Percentiles rank a stretch among this genome's conserved stretches.
phyloP scores from a whole-genome alignment of 352 stramenopile species.

The Globisporangium mamillatum region DNA sequence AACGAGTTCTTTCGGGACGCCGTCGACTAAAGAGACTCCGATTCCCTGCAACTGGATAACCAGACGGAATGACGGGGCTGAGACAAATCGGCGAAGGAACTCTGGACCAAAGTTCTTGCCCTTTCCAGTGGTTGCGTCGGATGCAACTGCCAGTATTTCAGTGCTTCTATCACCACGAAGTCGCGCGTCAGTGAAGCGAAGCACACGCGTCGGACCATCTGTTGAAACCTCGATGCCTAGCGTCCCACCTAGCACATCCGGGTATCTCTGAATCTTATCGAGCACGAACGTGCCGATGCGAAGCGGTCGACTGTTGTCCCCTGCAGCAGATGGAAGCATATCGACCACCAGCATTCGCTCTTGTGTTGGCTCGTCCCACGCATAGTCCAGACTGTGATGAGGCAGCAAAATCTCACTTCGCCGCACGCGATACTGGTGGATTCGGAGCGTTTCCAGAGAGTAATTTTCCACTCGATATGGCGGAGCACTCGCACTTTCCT shows the following conservation, averaged over 20 bases:
- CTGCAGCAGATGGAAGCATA: slow-evolving; percentile 84
- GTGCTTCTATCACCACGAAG: slow-evolving; percentile 45
- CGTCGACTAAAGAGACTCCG: slow-evolving; percentile 76
- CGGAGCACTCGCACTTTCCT: slow-evolving; percentile 72
- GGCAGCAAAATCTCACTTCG: slow-evolving; percentile 83
- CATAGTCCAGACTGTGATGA: slow-evolving; percentile 85
- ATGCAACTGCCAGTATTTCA: slow-evolving; percentile 14
- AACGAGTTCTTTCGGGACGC: slow-evolving; percentile 68
- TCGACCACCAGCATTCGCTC: slow-evolving; percentile 79
- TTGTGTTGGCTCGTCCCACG: slow-evolving; percentile 86
- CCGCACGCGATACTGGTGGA: slow-evolving; percentile 79
- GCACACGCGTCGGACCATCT: slow-evolving; percentile 83
- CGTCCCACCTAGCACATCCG: slow-evolving; percentile 66
- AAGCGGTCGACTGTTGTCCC: slow-evolving; percentile 82
- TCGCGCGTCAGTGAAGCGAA: slow-evolving; percentile 82
- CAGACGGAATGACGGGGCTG: slow-evolving; percentile 47
- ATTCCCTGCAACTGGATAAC: slow-evolving; percentile 63
- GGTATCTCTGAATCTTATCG: slow-evolving; percentile 80
- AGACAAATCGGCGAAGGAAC: slow-evolving; percentile 51
- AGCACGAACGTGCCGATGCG: slow-evolving; percentile 80
- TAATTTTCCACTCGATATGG: slow-evolving; percentile 89
- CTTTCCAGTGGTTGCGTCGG: slow-evolving; percentile 2
- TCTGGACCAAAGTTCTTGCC: slow-evolving; percentile 9
- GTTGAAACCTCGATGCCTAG: slow-evolving; percentile 82
- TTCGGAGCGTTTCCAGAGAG: slow-evolving; percentile 83